phyloP scores from a whole-genome alignment of 129 eudicot species.

The Chrysanthemum makinoi region DNA sequence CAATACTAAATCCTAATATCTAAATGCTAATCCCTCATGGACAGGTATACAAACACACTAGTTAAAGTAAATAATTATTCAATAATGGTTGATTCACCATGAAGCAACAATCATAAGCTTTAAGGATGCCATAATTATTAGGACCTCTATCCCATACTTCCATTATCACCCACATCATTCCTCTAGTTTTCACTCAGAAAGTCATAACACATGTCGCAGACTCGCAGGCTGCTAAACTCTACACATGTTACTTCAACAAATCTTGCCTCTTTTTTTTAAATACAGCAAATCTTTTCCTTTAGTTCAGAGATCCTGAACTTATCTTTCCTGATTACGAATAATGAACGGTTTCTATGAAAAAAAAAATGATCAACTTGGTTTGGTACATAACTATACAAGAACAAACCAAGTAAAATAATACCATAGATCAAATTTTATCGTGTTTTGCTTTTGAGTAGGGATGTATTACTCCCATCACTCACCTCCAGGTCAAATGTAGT shows the following conservation, averaged over 20 bases:
- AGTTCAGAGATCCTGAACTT: constrained; percentile 2
- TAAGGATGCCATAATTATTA: constrained; percentile 26
- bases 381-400: constrained; percentile 18
- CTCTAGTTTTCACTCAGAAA: constrained; percentile 12
- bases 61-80: constrained; percentile 15
- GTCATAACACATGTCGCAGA: neutral
- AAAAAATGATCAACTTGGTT: constrained; percentile 8
- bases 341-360: neutral
- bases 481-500: constrained; percentile 11
- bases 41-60: constrained; percentile 14
- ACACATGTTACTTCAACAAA: neutral
- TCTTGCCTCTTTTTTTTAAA: no score
- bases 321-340: neutral
- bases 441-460: neutral
- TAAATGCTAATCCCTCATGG: constrained; percentile 4
- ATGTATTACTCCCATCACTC: neutral
- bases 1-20: neutral
- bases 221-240: neutral
- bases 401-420: constrained; percentile 19
- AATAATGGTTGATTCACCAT: constrained; percentile 21
- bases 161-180: constrained; percentile 26
- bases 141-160: neutral
- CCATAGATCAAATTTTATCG: constrained; percentile 5
- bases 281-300: neutral
- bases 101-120: constrained; percentile 31